Conservation (phyloP, 2,329 filamentous ascomycete genomes). For the Talaromyces piceae region DNA sequence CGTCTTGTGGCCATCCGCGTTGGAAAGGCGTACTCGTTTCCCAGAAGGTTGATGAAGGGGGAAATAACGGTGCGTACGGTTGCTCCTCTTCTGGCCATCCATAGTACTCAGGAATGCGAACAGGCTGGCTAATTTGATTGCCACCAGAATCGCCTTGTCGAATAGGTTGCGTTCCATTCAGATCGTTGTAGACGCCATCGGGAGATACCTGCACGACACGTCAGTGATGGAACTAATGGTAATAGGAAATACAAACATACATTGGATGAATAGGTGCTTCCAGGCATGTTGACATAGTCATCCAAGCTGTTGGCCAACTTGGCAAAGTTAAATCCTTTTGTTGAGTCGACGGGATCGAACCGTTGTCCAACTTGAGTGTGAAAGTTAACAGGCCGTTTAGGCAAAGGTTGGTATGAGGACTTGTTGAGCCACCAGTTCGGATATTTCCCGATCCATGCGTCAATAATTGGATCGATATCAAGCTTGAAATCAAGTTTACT, state of each 20-base stretch:
- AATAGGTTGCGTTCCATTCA: conserved; percentile 2
- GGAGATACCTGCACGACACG: conserved; percentile 12
- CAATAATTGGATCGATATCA: conserved; percentile 38
- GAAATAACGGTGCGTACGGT: conserved; percentile 1
- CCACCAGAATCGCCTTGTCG: background rate
- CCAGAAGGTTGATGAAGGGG: conserved; percentile 1
- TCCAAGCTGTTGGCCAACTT: conserved; percentile 34
- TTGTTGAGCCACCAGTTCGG: conserved; percentile 31
- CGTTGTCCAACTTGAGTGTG: conserved; percentile 37
- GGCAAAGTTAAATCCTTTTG: conserved; percentile 41
- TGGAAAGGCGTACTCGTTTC: conserved; percentile 5
- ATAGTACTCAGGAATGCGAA: conserved; percentile 6
- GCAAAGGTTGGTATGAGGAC: conserved; percentile 31
- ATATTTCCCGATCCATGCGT: conserved; percentile 35
- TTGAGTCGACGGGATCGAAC: conserved; percentile 30
- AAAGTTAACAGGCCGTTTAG: conserved; percentile 33
- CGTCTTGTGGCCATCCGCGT: conserved; percentile 8
- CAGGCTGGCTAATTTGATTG: conserved; percentile 1
- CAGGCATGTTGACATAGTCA: conserved; percentile 40
- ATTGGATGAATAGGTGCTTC: conserved; percentile 30
- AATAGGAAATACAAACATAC: conserved; percentile 12
- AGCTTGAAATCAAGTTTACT: conserved; percentile 33
- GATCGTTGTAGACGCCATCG: conserved; percentile 14
- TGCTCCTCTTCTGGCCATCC: conserved; percentile 3
- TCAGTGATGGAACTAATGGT: background rate